Conservation (phyloP, 2,329 filamentous ascomycete genomes). For the Microdochium nivale region DNA sequence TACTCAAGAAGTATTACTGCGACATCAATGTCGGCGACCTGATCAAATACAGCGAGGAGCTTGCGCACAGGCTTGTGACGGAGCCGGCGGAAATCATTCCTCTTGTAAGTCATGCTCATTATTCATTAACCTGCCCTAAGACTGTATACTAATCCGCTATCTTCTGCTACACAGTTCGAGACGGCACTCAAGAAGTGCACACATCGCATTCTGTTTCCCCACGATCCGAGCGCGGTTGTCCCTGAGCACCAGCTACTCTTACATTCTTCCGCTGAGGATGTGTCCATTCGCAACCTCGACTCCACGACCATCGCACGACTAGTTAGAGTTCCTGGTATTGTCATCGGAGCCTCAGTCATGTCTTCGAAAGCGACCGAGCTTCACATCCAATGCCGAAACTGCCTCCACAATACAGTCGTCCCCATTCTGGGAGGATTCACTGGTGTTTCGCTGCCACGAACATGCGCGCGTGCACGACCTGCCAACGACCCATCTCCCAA, state of each 20-base stretch:
- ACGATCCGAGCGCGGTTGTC: slow-evolving; percentile 56
- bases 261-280: slow-evolving; percentile 83
- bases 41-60: slow-evolving; percentile 91
- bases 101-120: slow-evolving; percentile 48
- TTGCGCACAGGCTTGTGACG: slow-evolving; percentile 81
- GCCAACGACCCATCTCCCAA: slow-evolving; percentile 61
- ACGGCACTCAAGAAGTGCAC: slow-evolving; percentile 83
- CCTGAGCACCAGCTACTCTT: slow-evolving; percentile 92
- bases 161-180: slow-evolving; percentile 66
- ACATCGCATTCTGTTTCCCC: slow-evolving; percentile 83
- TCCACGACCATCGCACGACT: slow-evolving; percentile 87
- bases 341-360: slow-evolving; percentile 93
- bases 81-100: slow-evolving; percentile 91
- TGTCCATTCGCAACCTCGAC: slow-evolving; percentile 88
- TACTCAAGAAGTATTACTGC: slow-evolving; percentile 90
- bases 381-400: slow-evolving; percentile 81
- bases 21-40: slow-evolving; percentile 93
- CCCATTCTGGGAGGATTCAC: slow-evolving; percentile 78
- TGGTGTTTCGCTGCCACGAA: slow-evolving; percentile 74
- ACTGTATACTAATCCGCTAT: neutral
- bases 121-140: neutral
- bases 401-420: slow-evolving; percentile 62
- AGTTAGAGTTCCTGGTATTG: slow-evolving; percentile 94
- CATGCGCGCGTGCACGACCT: slow-evolving; percentile 57
- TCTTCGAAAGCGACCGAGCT: slow-evolving; percentile 90